Conservation (phyloP, 192 early-diverging fungal species). For the Backusella sp. region DNA sequence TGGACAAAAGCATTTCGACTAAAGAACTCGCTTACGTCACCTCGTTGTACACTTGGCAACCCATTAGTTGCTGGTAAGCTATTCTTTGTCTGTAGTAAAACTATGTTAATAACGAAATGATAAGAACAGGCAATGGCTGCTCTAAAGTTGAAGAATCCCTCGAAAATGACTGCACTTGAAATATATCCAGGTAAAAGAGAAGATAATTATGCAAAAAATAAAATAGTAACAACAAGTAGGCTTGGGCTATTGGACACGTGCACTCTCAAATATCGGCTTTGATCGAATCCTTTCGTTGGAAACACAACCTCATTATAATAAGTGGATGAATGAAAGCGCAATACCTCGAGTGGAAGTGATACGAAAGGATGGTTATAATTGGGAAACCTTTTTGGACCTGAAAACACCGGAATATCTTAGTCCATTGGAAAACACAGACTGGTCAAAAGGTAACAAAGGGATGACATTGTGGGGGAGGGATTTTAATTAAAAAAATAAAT, state of each 20-base stretch:
- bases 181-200: constrained; percentile 37
- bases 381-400: constrained; percentile 30
- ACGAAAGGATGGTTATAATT: constrained; percentile 34
- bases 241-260: constrained; percentile 32
- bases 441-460: constrained; percentile 18
- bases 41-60: not conserved
- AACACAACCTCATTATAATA: constrained; percentile 13
- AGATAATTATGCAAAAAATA: not conserved
- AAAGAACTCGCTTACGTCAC: not conserved
- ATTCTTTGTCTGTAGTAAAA: not conserved
- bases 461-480: not conserved
- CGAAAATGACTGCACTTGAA: constrained; percentile 34
- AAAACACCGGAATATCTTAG: constrained; percentile 28
- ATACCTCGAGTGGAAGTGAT: not conserved
- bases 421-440: constrained; percentile 14
- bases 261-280: constrained; percentile 30
- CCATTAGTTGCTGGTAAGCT: constrained; percentile 11
- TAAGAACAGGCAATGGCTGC: constrained; percentile 20
- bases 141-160: constrained; percentile 6
- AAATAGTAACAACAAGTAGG: not conserved
- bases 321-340: constrained; percentile 14
- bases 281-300: constrained; percentile 27
- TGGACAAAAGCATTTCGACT: constrained; percentile 19
- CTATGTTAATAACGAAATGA: not conserved
- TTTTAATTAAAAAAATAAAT: not conserved